Conservation (phyloP, 441 rosid species). For the Flueggea neowawraea region DNA sequence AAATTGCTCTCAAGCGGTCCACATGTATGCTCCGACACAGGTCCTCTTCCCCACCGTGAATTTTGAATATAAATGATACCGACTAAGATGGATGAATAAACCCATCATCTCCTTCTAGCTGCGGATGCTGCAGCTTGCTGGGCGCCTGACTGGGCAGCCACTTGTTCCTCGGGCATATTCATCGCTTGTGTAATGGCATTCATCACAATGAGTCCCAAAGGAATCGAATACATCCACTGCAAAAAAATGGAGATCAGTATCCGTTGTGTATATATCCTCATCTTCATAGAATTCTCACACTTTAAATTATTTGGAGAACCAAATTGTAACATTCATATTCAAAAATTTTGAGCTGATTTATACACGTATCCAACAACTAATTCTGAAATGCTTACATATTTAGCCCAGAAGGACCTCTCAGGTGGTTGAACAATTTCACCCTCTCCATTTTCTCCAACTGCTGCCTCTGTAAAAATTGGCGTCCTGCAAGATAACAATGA, state of each 20-base stretch:
- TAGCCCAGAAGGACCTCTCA: conserved; percentile 93
- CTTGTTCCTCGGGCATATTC: conserved; percentile 82
- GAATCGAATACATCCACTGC: conserved; percentile 98
- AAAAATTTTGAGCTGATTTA: background rate
- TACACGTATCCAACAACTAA: background rate
- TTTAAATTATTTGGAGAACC: background rate
- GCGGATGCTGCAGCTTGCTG: conserved; percentile 48
- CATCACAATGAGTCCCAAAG: conserved; percentile 85
- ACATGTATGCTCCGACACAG: too few relatives aligned
- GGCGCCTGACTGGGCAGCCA: conserved; percentile 47
- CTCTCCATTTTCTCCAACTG: conserved; percentile 58
- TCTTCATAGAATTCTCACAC: background rate
- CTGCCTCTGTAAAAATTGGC: conserved; percentile 73
- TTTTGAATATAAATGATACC: too few relatives aligned
- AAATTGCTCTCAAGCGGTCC: too few relatives aligned
- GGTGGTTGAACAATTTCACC: conserved; percentile 66
- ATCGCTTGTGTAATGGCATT: conserved; percentile 91
- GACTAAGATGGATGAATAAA: too few relatives aligned
- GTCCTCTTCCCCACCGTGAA: too few relatives aligned
- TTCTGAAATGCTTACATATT: conserved; percentile 67
- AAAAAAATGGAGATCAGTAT: background rate
- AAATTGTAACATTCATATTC: background rate
- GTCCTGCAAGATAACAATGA: conserved; percentile 41
- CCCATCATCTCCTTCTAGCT: conserved; percentile 63
- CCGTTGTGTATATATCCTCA: background rate